phyloP scores from a whole-genome alignment of 2,329 filamentous ascomycete species.

The Colletotrichum agaves region DNA sequence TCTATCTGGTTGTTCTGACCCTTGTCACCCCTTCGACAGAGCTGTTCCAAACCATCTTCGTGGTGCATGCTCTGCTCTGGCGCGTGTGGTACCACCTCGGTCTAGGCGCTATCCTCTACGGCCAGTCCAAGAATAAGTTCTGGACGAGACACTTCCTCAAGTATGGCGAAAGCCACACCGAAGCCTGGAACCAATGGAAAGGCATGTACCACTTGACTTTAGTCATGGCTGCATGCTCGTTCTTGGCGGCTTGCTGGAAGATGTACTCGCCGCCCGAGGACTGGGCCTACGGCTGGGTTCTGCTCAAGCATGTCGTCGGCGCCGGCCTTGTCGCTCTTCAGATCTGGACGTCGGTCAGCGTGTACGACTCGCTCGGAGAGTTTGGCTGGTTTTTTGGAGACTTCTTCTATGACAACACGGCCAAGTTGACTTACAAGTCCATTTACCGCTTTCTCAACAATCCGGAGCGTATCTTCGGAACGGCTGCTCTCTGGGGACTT shows the following conservation, averaged over 20 bases:
- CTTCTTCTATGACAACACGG: slow-evolving; percentile 93
- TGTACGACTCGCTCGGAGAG: slow-evolving; percentile 95
- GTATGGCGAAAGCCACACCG: slow-evolving; percentile 87
- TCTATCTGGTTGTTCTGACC: slow-evolving; percentile 80
- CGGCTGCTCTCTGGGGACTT: slow-evolving; percentile 94
- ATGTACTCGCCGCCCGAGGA: slow-evolving; percentile 89
- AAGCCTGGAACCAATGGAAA: slow-evolving; percentile 99
- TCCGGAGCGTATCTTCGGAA: slow-evolving; percentile 91
- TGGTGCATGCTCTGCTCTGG: slow-evolving; percentile 83
- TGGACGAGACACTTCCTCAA: slow-evolving; percentile 99
- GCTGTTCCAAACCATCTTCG: slow-evolving; percentile 80
- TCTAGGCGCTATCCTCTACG: slow-evolving; percentile 84
- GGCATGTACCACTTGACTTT: slow-evolving; percentile 93
- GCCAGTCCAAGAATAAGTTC: slow-evolving; percentile 89
- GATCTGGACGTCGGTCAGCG: slow-evolving; percentile 90
- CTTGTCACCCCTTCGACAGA: slow-evolving; percentile 81
- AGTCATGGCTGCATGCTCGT: slow-evolving; percentile 88
- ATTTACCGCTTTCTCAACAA: slow-evolving; percentile 99
- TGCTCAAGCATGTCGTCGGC: slow-evolving; percentile 89
- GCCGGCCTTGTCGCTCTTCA: slow-evolving; percentile 84
- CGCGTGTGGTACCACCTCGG: slow-evolving; percentile 92
- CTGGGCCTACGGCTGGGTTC: slow-evolving; percentile 86
- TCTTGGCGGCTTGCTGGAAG: slow-evolving; percentile 94
- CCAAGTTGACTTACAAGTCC: slow-evolving; percentile 92
- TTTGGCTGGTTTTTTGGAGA: slow-evolving; percentile 99